Evolutionary conservation across 768 basidiomycete species (phyloP).

Genomic region (Chalciporus piperatus): DNA sequence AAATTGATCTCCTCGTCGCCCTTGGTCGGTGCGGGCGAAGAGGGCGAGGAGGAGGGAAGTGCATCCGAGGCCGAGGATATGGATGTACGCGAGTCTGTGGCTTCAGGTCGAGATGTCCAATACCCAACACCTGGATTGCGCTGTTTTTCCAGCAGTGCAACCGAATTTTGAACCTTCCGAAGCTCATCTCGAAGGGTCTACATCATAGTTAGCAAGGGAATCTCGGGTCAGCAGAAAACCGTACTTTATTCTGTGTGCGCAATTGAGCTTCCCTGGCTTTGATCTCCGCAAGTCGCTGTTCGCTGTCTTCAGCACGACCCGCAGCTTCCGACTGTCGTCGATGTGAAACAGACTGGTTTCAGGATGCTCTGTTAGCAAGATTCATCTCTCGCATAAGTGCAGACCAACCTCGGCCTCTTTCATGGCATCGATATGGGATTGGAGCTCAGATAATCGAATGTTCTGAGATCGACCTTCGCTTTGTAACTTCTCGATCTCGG

Average conservation of each 20-base stretch:
- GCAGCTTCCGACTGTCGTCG: constrained; percentile 49
- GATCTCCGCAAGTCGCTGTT: constrained; percentile 71
- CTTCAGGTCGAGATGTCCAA: constrained; percentile 59
- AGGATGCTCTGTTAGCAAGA: neutral
- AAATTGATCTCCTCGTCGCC: constrained; percentile 92
- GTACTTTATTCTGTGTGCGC: constrained; percentile 75
- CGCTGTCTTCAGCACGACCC: constrained; percentile 49
- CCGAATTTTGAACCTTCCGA: constrained; percentile 92
- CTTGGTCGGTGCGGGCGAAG: constrained; percentile 26
- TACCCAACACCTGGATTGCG: constrained; percentile 94
- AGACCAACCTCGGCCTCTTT: constrained; percentile 63
- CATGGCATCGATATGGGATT: constrained; percentile 44
- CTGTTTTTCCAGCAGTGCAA: constrained; percentile 83
- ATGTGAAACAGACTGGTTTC: constrained; percentile 41
- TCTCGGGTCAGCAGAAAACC: constrained; percentile 4
- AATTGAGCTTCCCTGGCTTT: constrained; percentile 69
- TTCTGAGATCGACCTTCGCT: constrained; percentile 48
- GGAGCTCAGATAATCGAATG: constrained; percentile 54
- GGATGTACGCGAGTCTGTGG: constrained; percentile 33
- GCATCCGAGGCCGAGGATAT: constrained; percentile 44
- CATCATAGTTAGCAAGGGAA: constrained; percentile 7
- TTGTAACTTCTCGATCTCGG: constrained; percentile 52
- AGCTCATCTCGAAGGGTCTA: constrained; percentile 92
- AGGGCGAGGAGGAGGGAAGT: constrained; percentile 33
- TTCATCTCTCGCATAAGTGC: neutral